Percentiles rank a stretch among this genome's conserved stretches.
Conservation (phyloP, 1,284 basidiomycete species). For the Leccinum subrobustum region DNA sequence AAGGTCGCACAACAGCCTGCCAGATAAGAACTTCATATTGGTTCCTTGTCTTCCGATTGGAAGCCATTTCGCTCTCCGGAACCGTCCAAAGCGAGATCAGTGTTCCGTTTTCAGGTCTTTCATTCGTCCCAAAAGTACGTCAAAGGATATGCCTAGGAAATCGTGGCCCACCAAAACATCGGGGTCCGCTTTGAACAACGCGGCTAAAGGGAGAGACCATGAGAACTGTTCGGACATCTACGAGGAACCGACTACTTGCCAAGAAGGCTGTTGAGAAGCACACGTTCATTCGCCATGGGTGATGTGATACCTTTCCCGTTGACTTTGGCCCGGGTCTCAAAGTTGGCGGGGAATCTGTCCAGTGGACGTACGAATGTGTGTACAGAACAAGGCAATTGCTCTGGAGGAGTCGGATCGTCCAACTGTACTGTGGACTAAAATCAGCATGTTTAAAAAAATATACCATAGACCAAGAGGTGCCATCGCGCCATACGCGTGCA, state of each 20-base stretch:
- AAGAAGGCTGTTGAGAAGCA: constrained; percentile 82
- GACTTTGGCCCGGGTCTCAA: constrained; percentile 67
- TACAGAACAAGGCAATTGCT: constrained; percentile 78
- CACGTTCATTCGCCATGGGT: constrained; percentile 81
- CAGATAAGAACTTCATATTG: constrained; percentile 83
- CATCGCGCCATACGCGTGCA: constrained; percentile 85
- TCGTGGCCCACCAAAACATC: constrained; percentile 96
- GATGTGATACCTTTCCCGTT: constrained; percentile 73
- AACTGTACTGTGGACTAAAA: constrained; percentile 60
- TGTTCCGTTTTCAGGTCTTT: constrained; percentile 87
- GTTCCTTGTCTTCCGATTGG: constrained; percentile 81
- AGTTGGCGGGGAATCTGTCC: constrained; percentile 85
- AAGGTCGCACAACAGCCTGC: constrained; percentile 89
- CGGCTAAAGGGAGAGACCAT: constrained; percentile 46
- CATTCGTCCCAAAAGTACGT: constrained; percentile 91
- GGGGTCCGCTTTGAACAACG: constrained; percentile 86
- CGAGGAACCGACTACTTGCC: constrained; percentile 40
- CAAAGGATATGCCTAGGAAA: constrained; percentile 89
- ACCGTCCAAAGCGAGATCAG: constrained; percentile 93
- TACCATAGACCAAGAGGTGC: constrained; percentile 45
- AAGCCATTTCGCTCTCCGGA: constrained; percentile 84
- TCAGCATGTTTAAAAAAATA: neutral
- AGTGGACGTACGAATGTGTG: constrained; percentile 93
- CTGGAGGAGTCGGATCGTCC: constrained; percentile 88
- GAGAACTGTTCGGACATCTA: neutral